phyloP scores from a whole-genome alignment of 768 basidiomycete species.

The Leccinum subgranulosum region DNA sequence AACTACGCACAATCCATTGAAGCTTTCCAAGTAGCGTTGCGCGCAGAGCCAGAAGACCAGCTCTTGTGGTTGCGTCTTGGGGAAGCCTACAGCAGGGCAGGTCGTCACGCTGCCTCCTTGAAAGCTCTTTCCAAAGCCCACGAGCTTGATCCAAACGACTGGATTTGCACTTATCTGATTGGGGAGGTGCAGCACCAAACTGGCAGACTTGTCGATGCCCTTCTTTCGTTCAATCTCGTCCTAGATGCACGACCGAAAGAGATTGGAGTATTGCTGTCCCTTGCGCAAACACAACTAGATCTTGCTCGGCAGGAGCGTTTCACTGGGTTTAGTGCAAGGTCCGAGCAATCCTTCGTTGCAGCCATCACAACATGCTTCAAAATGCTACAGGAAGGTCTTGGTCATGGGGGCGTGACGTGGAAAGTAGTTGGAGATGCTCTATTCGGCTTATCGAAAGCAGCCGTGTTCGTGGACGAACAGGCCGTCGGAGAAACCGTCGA shows the following conservation, averaged over 20 bases:
- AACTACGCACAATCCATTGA: conserved; percentile 76
- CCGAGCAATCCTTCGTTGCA: conserved; percentile 68
- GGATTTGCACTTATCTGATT: conserved; percentile 81
- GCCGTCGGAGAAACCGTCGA: conserved; percentile 34
- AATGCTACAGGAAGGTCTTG: conserved; percentile 48
- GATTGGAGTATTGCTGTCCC: conserved; percentile 64
- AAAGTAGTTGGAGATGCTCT: conserved; percentile 79
- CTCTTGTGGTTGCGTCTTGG: conserved; percentile 89
- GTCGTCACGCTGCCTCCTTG: conserved; percentile 83
- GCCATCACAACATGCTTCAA: conserved; percentile 51
- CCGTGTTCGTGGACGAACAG: conserved; percentile 46
- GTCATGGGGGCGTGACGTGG: conserved; percentile 76
- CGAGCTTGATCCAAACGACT: conserved; percentile 71
- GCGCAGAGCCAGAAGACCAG: conserved; percentile 73
- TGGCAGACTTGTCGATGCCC: conserved; percentile 73
- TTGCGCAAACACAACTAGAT: conserved; percentile 71
- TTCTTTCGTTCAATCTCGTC: conserved; percentile 58
- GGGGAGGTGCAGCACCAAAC: conserved; percentile 81
- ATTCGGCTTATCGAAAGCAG: conserved; percentile 56
- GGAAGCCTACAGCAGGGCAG: conserved; percentile 86
- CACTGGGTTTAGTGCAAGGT: conserved; percentile 71
- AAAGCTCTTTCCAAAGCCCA: conserved; percentile 80
- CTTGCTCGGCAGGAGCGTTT: conserved; percentile 62
- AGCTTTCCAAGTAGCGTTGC: conserved; percentile 81
- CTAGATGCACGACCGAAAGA: conserved; percentile 58